A percentile compares a stretch with the other conserved stretches of the same genome.
These are phyloP conservation scores for Theileria luwenshuni DNA, from an alignment of 169 alveolate genomes.

Conservation along the genomic window DNA sequence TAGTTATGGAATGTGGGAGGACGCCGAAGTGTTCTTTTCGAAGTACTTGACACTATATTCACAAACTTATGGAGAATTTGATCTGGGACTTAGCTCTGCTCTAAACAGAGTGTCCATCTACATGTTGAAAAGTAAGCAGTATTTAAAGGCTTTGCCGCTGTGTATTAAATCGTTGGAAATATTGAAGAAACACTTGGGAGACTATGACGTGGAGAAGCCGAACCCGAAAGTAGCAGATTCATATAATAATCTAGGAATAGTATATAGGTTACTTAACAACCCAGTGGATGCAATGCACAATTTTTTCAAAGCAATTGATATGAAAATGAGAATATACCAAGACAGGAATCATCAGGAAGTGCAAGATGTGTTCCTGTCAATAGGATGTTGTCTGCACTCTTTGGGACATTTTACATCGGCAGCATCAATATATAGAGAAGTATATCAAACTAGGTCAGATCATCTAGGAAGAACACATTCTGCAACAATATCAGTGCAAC, in stretches of 20 bases:
- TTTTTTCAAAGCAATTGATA: conserved; percentile 80
- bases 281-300: conserved; percentile 79
- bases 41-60: conserved; percentile 46
- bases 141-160: conserved; percentile 72
- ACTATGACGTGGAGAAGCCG: conserved; percentile 72
- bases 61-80: conserved; percentile 44
- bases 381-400: conserved; percentile 82
- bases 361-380: conserved; percentile 80
- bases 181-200: conserved; percentile 74
- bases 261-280: conserved; percentile 77
- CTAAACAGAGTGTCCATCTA: conserved; percentile 73
- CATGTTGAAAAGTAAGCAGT: conserved; percentile 69
- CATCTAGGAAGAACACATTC: conserved; percentile 79
- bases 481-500: conserved; percentile 70
- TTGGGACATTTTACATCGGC: conserved; percentile 79
- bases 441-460: conserved; percentile 73
- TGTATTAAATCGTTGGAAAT: conserved; percentile 70
- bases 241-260: conserved; percentile 80
- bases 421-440: conserved; percentile 80
- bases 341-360: conserved; percentile 77
- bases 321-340: conserved; percentile 82
- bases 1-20: conserved; percentile 50
- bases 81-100: conserved; percentile 67
- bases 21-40: conserved; percentile 61
- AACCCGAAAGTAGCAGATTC: conserved; percentile 81